Conservation (phyloP, 2,329 filamentous ascomycete species). For the Penicillium sp. region DNA sequence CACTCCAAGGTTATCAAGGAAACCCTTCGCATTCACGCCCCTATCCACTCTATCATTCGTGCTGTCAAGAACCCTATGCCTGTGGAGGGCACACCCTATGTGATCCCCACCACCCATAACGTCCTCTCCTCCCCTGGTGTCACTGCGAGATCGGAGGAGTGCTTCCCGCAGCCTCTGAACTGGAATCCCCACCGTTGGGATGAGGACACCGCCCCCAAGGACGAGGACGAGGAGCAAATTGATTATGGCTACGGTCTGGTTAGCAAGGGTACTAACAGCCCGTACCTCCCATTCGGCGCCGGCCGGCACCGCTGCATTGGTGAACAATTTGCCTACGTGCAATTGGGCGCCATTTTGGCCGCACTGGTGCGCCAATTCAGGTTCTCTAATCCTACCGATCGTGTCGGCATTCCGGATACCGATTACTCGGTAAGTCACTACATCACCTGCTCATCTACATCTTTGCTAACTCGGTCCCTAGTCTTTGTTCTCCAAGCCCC, state of each 20-base stretch:
- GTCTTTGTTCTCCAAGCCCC: constrained; percentile 70
- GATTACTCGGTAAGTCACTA: constrained; percentile 54
- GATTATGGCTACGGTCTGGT: constrained; percentile 95
- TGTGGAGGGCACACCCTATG: constrained; percentile 77
- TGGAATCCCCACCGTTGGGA: constrained; percentile 97
- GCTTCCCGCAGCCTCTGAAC: constrained; percentile 77
- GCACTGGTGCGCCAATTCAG: constrained; percentile 77
- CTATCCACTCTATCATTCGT: constrained; percentile 93
- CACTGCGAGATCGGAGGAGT: constrained; percentile 67
- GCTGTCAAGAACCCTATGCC: constrained; percentile 87
- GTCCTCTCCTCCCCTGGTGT: constrained; percentile 85
- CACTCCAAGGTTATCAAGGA: constrained; percentile 87
- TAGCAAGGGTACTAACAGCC: constrained; percentile 84
- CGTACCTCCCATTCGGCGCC: constrained; percentile 92
- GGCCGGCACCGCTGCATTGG: constrained; percentile 93
- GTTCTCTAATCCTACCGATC: constrained; percentile 60
- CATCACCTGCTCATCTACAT: neutral
- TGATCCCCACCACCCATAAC: constrained; percentile 76
- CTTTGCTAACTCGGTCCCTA: constrained; percentile 21
- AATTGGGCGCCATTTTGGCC: constrained; percentile 82
- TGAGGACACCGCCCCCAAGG: constrained; percentile 51
- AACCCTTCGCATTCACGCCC: constrained; percentile 85
- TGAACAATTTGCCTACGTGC: constrained; percentile 93
- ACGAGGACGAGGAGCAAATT: constrained; percentile 69
- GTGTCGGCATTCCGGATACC: constrained; percentile 44